Conservation (phyloP, 805 yeast species). For the Candida xyloterini region DNA sequence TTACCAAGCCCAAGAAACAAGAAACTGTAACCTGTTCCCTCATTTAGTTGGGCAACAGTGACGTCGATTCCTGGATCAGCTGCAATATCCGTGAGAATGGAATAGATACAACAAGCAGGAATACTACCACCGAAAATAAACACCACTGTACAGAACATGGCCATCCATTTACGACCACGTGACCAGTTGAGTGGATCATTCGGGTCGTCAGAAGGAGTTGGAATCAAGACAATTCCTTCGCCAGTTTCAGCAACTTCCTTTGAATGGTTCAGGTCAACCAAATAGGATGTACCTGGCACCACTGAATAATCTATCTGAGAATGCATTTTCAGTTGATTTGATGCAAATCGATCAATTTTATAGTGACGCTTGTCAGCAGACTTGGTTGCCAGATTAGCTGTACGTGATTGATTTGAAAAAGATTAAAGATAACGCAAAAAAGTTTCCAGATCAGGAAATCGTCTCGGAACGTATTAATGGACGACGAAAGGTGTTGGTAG, state of each 20-base stretch:
- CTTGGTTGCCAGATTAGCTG: neutral
- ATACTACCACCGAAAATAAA: slow-evolving; percentile 33
- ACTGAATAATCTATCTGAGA: neutral
- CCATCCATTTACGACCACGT: slow-evolving; percentile 42
- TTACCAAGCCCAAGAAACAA: slow-evolving; percentile 41
- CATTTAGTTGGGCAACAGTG: slow-evolving; percentile 31
- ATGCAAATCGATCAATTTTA: too few species aligned
- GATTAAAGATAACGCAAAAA: neutral
- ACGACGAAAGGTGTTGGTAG: too few species aligned
- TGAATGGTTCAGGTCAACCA: slow-evolving; percentile 14
- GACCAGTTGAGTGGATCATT: slow-evolving; percentile 72
- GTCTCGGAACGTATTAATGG: neutral
- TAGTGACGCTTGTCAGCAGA: too few species aligned
- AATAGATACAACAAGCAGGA: slow-evolving; percentile 28
- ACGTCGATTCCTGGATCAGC: slow-evolving; percentile 23
- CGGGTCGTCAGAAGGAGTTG: slow-evolving; percentile 66
- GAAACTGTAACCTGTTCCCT: slow-evolving; percentile 39
- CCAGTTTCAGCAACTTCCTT: slow-evolving; percentile 14
- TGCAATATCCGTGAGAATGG: slow-evolving; percentile 25
- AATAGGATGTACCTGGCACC: slow-evolving; percentile 15
- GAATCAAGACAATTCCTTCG: slow-evolving; percentile 50
- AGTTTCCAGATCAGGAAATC: neutral
- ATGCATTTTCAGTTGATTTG: neutral
- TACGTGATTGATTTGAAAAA: neutral
- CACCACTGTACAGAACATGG: slow-evolving; percentile 42